phyloP scores from a whole-genome alignment of 2,329 filamentous ascomycete genomes.

The Botryotinia globosa region DNA sequence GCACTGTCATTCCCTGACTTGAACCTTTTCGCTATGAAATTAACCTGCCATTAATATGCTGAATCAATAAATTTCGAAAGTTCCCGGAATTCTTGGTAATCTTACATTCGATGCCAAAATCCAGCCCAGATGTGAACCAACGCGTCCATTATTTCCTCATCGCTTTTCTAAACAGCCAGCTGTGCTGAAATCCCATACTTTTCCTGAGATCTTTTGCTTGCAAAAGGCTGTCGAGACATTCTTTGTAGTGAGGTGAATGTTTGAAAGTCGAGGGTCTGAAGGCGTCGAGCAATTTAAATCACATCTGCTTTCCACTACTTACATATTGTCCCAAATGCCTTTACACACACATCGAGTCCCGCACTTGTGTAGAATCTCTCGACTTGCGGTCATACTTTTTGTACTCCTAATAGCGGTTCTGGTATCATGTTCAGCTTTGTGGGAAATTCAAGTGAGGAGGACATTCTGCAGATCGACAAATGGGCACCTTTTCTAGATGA shows the following conservation, averaged over 20 bases:
- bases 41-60: not conserved
- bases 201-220: not conserved
- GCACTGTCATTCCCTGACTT: not conserved
- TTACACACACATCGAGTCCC: not conserved
- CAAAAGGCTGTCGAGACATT: not conserved
- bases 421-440: not conserved
- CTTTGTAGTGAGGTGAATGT: not conserved
- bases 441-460: not conserved
- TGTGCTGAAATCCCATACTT: not conserved
- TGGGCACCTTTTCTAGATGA: not conserved
- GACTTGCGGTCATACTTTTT: not conserved
- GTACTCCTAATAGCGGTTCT: not conserved
- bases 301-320: not conserved
- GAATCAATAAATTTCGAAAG: not conserved
- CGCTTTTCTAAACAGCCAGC: not conserved
- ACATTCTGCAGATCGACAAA: not conserved
- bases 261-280: not conserved
- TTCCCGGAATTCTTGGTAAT: too few relatives aligned
- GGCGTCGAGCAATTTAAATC: not conserved
- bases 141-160: not conserved
- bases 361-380: not conserved
- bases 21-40: not conserved
- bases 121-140: too few relatives aligned
- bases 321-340: not conserved
- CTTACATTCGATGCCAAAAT: not conserved